Conservation (phyloP, 257 asterid genomes). For the Verbena officinalis region DNA sequence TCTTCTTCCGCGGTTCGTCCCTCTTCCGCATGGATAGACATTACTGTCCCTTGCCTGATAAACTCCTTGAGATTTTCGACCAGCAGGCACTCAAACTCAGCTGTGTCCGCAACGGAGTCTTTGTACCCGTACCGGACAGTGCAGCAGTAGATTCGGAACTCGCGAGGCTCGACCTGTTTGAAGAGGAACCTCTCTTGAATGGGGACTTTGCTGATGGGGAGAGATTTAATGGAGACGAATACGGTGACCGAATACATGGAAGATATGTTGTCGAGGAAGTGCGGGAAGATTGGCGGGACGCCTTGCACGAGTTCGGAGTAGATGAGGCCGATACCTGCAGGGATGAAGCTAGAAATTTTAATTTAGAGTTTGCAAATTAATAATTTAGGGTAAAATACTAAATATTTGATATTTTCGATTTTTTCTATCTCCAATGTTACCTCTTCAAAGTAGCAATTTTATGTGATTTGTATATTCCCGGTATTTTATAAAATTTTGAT, state of each 20-base stretch:
- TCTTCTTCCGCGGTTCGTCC: constrained; percentile 31
- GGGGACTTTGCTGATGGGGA: constrained; percentile 44
- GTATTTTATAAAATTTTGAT: too few species aligned
- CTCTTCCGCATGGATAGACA: constrained; percentile 21
- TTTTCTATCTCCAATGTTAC: too few species aligned
- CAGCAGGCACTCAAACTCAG: constrained; percentile 37
- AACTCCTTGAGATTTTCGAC: constrained; percentile 43
- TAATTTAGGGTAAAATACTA: too few species aligned
- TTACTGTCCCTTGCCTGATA: constrained; percentile 30
- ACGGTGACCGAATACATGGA: constrained; percentile 44
- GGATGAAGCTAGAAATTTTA: too few species aligned
- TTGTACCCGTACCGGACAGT: constrained; percentile 52
- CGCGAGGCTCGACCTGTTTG: constrained; percentile 43
- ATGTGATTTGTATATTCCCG: too few species aligned
- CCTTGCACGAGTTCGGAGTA: too few species aligned
- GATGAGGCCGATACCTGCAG: constrained; percentile 35
- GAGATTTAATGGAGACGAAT: constrained; percentile 46
- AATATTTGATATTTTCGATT: too few species aligned
- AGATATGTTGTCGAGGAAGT: not conserved
- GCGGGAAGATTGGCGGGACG: too few species aligned
- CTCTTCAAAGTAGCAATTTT: too few species aligned
- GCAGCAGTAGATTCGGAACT: constrained; percentile 39
- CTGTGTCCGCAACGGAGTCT: constrained; percentile 35
- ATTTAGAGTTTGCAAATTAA: too few species aligned
- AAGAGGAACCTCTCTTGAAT: constrained; percentile 48